Evolutionary conservation across 2,329 filamentous ascomycete genomes (phyloP).

Genomic region (Cryoendolithus antarcticus): DNA sequence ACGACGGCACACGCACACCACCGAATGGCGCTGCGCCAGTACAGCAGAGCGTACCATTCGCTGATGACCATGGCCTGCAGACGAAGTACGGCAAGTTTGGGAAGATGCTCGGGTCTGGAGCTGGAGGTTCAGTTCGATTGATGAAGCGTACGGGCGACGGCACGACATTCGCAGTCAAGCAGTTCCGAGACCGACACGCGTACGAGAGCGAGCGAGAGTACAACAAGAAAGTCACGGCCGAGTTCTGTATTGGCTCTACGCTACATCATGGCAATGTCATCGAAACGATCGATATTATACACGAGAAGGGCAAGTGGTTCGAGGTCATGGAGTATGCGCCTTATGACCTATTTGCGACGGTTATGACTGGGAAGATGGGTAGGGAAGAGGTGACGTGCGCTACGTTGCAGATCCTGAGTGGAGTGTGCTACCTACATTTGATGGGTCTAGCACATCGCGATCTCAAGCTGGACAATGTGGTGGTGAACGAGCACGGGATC

Average conservation of each 20-base stretch:
- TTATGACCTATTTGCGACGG: constrained; percentile 89
- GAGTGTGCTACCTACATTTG: constrained; percentile 85
- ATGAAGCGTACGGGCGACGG: constrained; percentile 90
- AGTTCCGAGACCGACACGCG: constrained; percentile 81
- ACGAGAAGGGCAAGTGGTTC: constrained; percentile 89
- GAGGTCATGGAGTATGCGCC: constrained; percentile 99
- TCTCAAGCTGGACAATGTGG: constrained; percentile 93
- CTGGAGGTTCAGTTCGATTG: constrained; percentile 83
- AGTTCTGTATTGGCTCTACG: constrained; percentile 96
- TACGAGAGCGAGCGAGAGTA: constrained; percentile 95
- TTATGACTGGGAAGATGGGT: constrained; percentile 97
- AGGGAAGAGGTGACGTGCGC: constrained; percentile 82
- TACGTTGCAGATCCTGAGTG: constrained; percentile 88
- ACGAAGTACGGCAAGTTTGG: constrained; percentile 95
- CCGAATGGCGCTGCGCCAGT: constrained; percentile 25
- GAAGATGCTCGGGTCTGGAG: constrained; percentile 83
- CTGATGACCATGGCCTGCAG: constrained; percentile 79
- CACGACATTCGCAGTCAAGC: constrained; percentile 93
- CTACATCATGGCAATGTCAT: constrained; percentile 97
- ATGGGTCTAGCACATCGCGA: constrained; percentile 93
- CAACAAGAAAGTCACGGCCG: constrained; percentile 93
- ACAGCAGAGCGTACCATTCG: constrained; percentile 58
- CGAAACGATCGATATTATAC: constrained; percentile 90
- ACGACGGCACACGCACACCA: constrained; percentile 16
- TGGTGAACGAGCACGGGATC: constrained; percentile 89